These are phyloP conservation scores for Melastoma malabathricum DNA, from an alignment of 345 rosid genomes.

Conservation along the genomic window DNA sequence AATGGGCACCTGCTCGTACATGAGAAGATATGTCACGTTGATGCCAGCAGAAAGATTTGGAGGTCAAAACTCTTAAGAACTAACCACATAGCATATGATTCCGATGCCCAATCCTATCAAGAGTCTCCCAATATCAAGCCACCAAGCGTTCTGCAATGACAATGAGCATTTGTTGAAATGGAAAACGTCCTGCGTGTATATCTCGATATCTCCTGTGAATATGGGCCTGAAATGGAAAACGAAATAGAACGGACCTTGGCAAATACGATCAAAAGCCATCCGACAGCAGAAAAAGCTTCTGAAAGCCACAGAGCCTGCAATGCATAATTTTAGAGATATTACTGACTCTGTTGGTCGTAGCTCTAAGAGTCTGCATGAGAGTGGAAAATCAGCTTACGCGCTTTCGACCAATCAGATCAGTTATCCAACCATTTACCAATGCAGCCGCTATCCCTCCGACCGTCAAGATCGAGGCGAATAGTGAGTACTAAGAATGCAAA, in stretches of 20 bases:
- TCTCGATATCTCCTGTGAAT: background rate
- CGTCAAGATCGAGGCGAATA: conserved; percentile 16
- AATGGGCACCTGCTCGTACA: conserved; percentile 9
- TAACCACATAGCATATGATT: conserved; percentile 23
- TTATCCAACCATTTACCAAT: conserved; percentile 6
- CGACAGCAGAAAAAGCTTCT: conserved; percentile 23
- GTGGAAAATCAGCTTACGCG: background rate
- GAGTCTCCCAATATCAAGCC: conserved; percentile 24
- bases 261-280: conserved; percentile 44
- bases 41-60: background rate
- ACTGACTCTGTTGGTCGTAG: background rate
- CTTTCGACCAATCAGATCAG: conserved; percentile 6
- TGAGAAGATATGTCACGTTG: background rate
- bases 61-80: background rate
- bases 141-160: conserved; percentile 16
- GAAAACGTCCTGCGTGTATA: background rate
- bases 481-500: conserved; percentile 12
- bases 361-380: background rate
- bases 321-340: background rate
- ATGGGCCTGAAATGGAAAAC: background rate
- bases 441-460: conserved; percentile 20
- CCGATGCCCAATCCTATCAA: conserved; percentile 21
- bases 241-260: conserved; percentile 20
- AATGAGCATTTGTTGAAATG: background rate
- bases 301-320: conserved; percentile 55